Conservation (phyloP, 2,329 filamentous ascomycete species). For the Clarireedia paspali region DNA sequence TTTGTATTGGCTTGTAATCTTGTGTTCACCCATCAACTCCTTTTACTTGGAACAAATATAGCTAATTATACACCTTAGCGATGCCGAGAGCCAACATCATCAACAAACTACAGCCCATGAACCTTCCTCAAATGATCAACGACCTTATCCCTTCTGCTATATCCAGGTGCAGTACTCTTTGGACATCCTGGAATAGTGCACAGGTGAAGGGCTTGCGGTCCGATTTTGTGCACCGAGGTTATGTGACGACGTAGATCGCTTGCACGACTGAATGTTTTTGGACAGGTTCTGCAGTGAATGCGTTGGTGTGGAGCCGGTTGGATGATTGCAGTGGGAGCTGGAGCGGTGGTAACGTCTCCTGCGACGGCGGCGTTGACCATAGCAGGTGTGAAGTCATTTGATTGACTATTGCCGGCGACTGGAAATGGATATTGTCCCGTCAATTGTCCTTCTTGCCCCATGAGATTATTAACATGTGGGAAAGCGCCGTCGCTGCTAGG, state of each 20-base stretch:
- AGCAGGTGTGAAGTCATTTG: background rate
- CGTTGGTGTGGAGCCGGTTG: background rate
- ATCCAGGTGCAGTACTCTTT: conserved; percentile 4
- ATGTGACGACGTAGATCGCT: conserved; percentile 4
- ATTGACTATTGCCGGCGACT: too few relatives aligned
- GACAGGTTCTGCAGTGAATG: background rate
- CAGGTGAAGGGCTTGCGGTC: background rate
- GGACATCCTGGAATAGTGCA: conserved; percentile 9
- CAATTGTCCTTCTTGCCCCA: background rate
- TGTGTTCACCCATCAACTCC: too few relatives aligned
- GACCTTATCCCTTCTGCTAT: conserved; percentile 12
- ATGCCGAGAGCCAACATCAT: background rate
- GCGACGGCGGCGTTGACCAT: background rate
- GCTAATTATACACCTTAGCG: too few relatives aligned
- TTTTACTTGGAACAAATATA: too few relatives aligned
- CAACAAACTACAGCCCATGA: background rate
- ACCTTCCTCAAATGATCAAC: conserved; percentile 13
- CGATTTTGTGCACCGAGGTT: background rate
- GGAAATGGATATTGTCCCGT: too few relatives aligned
- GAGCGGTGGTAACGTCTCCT: background rate
- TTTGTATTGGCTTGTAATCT: too few relatives aligned
- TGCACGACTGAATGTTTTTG: conserved; percentile 4
- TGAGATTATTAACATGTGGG: background rate
- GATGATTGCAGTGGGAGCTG: background rate
- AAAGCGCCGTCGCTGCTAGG: background rate